Percentiles rank a stretch among this genome's conserved stretches.
These are phyloP conservation scores for Nakaseomyces uthaithaninus DNA, from an alignment of 1,139 yeast genomes.

Conservation along the genomic window DNA sequence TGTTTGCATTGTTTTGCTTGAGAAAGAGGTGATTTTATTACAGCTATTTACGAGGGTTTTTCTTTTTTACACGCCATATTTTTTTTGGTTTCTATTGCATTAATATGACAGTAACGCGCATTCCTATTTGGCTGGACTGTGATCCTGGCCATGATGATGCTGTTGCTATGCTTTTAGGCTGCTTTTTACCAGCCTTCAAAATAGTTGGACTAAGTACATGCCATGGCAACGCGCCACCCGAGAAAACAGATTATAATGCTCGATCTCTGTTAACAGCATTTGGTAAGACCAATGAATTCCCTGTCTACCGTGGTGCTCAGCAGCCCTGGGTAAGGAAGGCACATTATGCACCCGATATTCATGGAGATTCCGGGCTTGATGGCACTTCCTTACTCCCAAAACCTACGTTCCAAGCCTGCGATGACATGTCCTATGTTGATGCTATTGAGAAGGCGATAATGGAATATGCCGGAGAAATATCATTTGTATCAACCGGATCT, in stretches of 20 bases:
- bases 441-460: conserved; percentile 50
- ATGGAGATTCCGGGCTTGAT: conserved; percentile 69
- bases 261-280: conserved; percentile 57
- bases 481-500: conserved; percentile 64
- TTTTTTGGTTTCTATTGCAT: background rate
- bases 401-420: conserved; percentile 35
- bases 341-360: conserved; percentile 54
- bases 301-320: conserved; percentile 60
- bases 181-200: conserved; percentile 50
- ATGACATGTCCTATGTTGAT: conserved; percentile 36
- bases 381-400: conserved; percentile 55
- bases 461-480: conserved; percentile 39
- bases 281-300: conserved; percentile 39
- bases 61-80: background rate
- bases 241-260: conserved; percentile 62
- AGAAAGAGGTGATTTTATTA: background rate
- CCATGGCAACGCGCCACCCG: conserved; percentile 69
- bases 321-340: conserved; percentile 45
- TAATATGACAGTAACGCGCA: conserved; percentile 22
- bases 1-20: background rate
- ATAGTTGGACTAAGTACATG: conserved; percentile 73
- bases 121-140: conserved; percentile 84
- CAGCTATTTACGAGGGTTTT: background rate
- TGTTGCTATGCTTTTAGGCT: conserved; percentile 59
- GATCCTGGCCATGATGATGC: conserved; percentile 93